Percentiles rank a stretch among this genome's conserved stretches.
Evolutionary conservation across 1,284 basidiomycete genomes (phyloP).

Genomic region (Heliocybe sulcata): DNA sequence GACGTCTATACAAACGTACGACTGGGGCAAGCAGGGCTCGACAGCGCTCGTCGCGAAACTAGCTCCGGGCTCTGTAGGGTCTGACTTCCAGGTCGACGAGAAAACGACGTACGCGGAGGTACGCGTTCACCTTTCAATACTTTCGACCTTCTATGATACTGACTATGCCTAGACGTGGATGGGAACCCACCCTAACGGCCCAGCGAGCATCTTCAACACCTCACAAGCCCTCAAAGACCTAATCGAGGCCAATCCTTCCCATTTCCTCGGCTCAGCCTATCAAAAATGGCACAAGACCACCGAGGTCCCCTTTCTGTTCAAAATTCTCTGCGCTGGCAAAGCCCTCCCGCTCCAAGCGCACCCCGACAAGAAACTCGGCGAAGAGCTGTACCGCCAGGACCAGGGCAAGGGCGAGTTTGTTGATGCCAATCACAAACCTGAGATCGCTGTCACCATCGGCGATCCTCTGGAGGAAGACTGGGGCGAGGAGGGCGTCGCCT

Average conservation of each 20-base stretch:
- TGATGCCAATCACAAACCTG: conserved; percentile 59
- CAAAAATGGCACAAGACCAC: conserved; percentile 27
- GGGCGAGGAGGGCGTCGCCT: conserved; percentile 22
- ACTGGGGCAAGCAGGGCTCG: conserved; percentile 13
- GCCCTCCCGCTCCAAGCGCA: conserved; percentile 68
- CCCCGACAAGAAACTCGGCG: conserved; percentile 50
- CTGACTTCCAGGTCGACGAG: conserved; percentile 9
- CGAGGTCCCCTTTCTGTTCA: conserved; percentile 49
- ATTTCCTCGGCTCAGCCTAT: conserved; percentile 28
- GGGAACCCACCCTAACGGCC: conserved; percentile 57
- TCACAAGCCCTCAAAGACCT: conserved; percentile 25
- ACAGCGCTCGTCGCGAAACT: conserved; percentile 12
- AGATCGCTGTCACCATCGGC: conserved; percentile 63
- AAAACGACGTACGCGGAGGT: conserved; percentile 13
- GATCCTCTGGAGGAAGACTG: conserved; percentile 11
- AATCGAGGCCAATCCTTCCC: conserved; percentile 28
- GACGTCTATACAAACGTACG: conserved; percentile 11
- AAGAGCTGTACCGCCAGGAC: conserved; percentile 39
- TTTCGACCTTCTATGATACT: background rate
- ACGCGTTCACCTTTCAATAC: background rate
- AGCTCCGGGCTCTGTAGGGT: conserved; percentile 8
- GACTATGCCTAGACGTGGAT: conserved; percentile 48
- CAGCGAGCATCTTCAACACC: conserved; percentile 31
- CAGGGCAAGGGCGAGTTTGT: conserved; percentile 32
- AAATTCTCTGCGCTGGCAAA: conserved; percentile 54